Evolutionary conservation across 805 yeast genomes (phyloP).

Genomic region (Candida tammaniensis): DNA sequence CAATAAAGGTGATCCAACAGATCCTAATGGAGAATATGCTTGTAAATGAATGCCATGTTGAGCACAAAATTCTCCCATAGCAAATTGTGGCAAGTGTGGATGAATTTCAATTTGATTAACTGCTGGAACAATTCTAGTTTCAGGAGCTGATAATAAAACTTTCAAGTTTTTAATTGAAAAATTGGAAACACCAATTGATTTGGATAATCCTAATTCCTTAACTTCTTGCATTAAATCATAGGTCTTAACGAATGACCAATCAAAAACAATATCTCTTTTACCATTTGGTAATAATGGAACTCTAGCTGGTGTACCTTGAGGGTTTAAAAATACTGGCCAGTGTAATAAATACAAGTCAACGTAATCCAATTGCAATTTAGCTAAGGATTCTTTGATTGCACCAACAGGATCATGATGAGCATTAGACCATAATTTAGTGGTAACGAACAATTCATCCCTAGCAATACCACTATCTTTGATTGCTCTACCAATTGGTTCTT

Average conservation of each 20-base stretch:
- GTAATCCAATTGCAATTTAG: constrained; percentile 66
- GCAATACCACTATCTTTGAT: constrained; percentile 57
- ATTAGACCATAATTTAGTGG: constrained; percentile 67
- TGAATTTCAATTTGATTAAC: constrained; percentile 77
- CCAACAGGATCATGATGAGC: constrained; percentile 49
- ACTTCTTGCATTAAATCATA: constrained; percentile 56
- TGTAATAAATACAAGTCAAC: constrained; percentile 78
- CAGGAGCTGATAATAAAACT: constrained; percentile 47
- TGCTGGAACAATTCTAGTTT: constrained; percentile 58
- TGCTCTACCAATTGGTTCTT: constrained; percentile 58
- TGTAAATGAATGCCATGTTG: constrained; percentile 36
- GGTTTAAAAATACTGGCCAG: constrained; percentile 62
- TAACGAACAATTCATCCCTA: constrained; percentile 63
- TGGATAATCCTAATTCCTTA: constrained; percentile 50
- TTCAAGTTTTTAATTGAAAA: constrained; percentile 46
- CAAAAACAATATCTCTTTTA: constrained; percentile 29
- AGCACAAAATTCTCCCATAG: constrained; percentile 55
- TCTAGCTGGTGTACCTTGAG: constrained; percentile 29
- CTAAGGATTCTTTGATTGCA: constrained; percentile 57
- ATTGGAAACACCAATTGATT: constrained; percentile 77
- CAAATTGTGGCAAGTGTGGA: constrained; percentile 35
- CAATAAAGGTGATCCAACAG: constrained; percentile 52
- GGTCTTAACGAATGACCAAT: constrained; percentile 49
- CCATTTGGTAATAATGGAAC: constrained; percentile 37
- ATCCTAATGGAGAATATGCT: constrained; percentile 80